Conservation (phyloP, 1,139 yeast species). For the Geotrichum citri-aurantii region DNA sequence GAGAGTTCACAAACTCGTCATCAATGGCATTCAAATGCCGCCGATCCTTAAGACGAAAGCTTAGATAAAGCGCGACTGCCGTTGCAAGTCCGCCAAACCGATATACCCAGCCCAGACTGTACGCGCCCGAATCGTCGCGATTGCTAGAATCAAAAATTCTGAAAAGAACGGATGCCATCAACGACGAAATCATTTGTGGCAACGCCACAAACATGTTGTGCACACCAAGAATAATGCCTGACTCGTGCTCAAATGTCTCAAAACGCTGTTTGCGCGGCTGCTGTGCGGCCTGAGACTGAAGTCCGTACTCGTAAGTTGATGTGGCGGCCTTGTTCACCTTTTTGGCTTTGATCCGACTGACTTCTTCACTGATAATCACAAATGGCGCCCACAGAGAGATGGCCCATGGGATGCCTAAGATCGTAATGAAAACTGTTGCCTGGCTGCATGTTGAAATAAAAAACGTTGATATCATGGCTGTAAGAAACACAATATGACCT, state of each 20-base stretch:
- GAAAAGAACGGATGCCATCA: constrained; percentile 41
- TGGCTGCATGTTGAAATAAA: constrained; percentile 36
- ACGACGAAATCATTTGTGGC: constrained; percentile 45
- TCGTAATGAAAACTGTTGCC: constrained; percentile 41
- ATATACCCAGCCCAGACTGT: constrained; percentile 45
- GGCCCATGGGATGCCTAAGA: constrained; percentile 49
- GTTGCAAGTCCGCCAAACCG: constrained; percentile 44
- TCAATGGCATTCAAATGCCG: constrained; percentile 3
- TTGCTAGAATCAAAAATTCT: constrained; percentile 19
- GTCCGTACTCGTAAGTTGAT: neutral
- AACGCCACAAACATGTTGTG: constrained; percentile 48
- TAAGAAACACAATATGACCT: constrained; percentile 40
- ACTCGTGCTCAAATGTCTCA: constrained; percentile 39
- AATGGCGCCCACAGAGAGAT: constrained; percentile 50
- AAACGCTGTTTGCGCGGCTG: constrained; percentile 26
- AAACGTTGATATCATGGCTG: constrained; percentile 41
- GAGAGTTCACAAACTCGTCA: neutral
- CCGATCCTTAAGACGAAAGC: constrained; percentile 32
- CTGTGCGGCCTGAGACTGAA: neutral
- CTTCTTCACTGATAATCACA: constrained; percentile 45
- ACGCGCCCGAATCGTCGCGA: constrained; percentile 29
- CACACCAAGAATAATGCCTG: constrained; percentile 45
- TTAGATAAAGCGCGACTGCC: constrained; percentile 38
- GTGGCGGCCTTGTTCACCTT: constrained; percentile 17
- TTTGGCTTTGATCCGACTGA: constrained; percentile 43